Conservation (phyloP, 1,284 basidiomycete genomes). For the Trametes hirsuta region DNA sequence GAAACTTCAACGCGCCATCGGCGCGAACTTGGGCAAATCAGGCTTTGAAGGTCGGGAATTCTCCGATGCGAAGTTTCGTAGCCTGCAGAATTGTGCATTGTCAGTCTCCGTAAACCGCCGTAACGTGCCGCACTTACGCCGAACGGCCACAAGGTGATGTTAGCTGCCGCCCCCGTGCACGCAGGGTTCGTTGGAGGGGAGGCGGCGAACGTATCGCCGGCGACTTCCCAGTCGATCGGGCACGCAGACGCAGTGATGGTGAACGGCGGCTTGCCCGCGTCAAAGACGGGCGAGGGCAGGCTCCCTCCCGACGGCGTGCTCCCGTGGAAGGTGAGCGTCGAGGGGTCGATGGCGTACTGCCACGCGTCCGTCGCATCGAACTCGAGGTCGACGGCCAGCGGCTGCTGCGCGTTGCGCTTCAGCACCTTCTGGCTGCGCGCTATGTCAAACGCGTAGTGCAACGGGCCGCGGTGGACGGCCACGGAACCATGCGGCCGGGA, state of each 20-base stretch:
- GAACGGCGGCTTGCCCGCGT: constrained; percentile 53
- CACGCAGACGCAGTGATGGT: constrained; percentile 56
- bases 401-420: constrained; percentile 46
- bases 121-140: constrained; percentile 44
- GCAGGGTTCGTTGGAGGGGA: constrained; percentile 50
- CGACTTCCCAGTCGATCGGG: constrained; percentile 50
- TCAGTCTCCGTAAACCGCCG: not conserved
- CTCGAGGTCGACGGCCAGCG: constrained; percentile 54
- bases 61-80: constrained; percentile 57
- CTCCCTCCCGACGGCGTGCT: constrained; percentile 40
- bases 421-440: constrained; percentile 47
- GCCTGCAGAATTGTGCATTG: constrained; percentile 37
- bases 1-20: too few relatives aligned
- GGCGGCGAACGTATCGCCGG: constrained; percentile 53
- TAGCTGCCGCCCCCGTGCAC: constrained; percentile 47
- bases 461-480: constrained; percentile 57
- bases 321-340: constrained; percentile 51
- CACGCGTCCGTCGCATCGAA: constrained; percentile 52
- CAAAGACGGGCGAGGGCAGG: constrained; percentile 58
- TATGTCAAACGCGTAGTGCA: constrained; percentile 61
- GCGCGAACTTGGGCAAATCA: not conserved
- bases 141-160: constrained; percentile 53
- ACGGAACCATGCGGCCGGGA: constrained; percentile 54
- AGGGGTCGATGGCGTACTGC: constrained; percentile 61
- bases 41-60: constrained; percentile 46